Evolutionary conservation across 352 stramenopile species (phyloP).

Genomic region (Poterioochromonas sp.): DNA sequence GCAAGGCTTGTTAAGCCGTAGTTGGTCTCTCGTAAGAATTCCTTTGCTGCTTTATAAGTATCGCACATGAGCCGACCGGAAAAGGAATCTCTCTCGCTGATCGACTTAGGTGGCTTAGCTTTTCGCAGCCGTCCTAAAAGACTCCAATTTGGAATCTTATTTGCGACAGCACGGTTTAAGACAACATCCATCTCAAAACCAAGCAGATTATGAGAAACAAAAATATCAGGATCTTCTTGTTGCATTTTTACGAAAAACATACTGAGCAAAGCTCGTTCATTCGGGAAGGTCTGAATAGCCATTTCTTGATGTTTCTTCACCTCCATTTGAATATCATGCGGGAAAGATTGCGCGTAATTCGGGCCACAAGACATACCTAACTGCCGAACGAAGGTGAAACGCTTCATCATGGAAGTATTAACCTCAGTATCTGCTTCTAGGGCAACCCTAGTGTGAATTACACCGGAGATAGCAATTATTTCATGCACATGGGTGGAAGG

Average conservation of each 20-base stretch:
- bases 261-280: constrained; percentile 68
- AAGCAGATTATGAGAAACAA: constrained; percentile 96
- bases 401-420: background rate
- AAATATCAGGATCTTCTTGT: constrained; percentile 91
- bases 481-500: constrained; percentile 88
- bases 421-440: constrained; percentile 48
- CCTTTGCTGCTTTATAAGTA: constrained; percentile 93
- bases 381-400: background rate
- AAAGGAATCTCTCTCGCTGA: constrained; percentile 47
- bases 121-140: constrained; percentile 64
- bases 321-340: constrained; percentile 61
- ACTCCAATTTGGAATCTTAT: constrained; percentile 65
- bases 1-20: constrained; percentile 92
- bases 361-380: constrained; percentile 30
- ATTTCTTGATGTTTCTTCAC: constrained; percentile 39
- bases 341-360: constrained; percentile 53
- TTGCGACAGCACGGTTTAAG: constrained; percentile 80
- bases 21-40: constrained; percentile 93
- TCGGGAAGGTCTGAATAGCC: constrained; percentile 47
- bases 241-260: constrained; percentile 76
- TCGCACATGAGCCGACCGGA: constrained; percentile 92
- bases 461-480: constrained; percentile 66
- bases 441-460: constrained; percentile 58
- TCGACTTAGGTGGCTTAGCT: constrained; percentile 48
- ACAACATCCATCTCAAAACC: constrained; percentile 96